A percentile compares a stretch with the other conserved stretches of the same genome.
These are phyloP conservation scores for Cucurbita ficifolia DNA, from an alignment of 306 rosid species.

Conservation along the genomic window DNA sequence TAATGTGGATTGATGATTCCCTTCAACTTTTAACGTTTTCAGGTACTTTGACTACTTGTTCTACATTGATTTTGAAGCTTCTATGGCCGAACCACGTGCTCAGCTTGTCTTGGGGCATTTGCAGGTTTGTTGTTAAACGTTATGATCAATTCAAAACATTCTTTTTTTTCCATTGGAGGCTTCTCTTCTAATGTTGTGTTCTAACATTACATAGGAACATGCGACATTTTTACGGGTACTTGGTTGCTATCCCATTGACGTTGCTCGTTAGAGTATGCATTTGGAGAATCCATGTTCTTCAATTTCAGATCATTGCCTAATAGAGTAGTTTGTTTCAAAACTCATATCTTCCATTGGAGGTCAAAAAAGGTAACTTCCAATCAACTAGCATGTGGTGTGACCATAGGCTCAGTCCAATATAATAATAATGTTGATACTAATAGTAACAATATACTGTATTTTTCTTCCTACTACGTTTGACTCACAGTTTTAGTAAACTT, in stretches of 20 bases:
- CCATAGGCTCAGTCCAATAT: not conserved
- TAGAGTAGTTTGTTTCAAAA: not conserved
- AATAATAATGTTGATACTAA: not conserved
- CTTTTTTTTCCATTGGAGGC: not conserved
- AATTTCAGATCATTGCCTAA: not conserved
- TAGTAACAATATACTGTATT: not conserved
- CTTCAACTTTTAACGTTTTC: constrained; percentile 11
- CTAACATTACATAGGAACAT: constrained; percentile 35
- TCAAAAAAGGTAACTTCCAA: not conserved
- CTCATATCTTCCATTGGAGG: not conserved
- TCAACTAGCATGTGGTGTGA: not conserved
- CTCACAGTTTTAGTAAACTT: not conserved
- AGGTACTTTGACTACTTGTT: constrained; percentile 84
- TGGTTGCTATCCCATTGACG: constrained; percentile 49
- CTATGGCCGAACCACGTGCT: constrained; percentile 77
- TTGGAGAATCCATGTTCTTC: not conserved
- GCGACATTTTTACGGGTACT: constrained; percentile 60
- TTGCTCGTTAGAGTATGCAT: not conserved
- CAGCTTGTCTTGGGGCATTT: constrained; percentile 61
- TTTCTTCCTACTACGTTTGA: not conserved
- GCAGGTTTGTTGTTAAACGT: constrained; percentile 33
- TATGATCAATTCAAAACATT: too few relatives aligned
- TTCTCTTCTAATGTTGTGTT: not conserved
- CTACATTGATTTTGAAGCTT: constrained; percentile 79
- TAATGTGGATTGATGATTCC: not conserved